These are phyloP conservation scores for Talaromyces sp. DNA, from an alignment of 2,329 filamentous ascomycete genomes.

Conservation along the genomic window DNA sequence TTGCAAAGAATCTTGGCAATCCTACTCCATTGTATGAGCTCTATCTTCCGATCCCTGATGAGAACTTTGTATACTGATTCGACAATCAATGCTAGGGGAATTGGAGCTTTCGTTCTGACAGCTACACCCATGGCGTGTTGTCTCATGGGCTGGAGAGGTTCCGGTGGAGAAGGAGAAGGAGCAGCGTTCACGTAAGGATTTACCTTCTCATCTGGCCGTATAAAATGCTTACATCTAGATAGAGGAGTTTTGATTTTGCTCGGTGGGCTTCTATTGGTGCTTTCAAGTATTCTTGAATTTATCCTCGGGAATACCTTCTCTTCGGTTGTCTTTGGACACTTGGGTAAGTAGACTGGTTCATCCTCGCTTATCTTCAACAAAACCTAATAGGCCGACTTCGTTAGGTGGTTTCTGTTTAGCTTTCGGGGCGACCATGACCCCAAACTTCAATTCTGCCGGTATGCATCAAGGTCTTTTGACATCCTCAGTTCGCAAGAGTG, in stretches of 20 bases:
- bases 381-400: not conserved
- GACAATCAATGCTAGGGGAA: slow-evolving; percentile 15
- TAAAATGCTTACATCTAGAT: not conserved
- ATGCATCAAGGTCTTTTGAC: slow-evolving; percentile 51
- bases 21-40: slow-evolving; percentile 36
- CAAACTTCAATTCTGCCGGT: slow-evolving; percentile 55
- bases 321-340: slow-evolving; percentile 59
- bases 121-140: slow-evolving; percentile 29
- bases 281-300: slow-evolving; percentile 59
- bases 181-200: slow-evolving; percentile 27
- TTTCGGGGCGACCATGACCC: slow-evolving; percentile 59
- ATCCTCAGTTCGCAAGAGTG: slow-evolving; percentile 17
- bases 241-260: slow-evolving; percentile 54
- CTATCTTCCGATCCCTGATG: not conserved
- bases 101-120: slow-evolving; percentile 31
- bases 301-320: slow-evolving; percentile 63
- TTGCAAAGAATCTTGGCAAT: slow-evolving; percentile 34
- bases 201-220: not conserved
- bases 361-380: not conserved
- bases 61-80: not conserved
- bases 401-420: slow-evolving; percentile 57
- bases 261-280: slow-evolving; percentile 56
- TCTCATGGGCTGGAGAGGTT: slow-evolving; percentile 32
- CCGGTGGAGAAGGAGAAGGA: slow-evolving; percentile 28
- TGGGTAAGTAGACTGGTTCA: slow-evolving; percentile 39